A percentile compares a stretch with the other conserved stretches of the same genome.
Evolutionary conservation across 129 eudicot species (phyloP).

Genomic region (Smallanthus sonchifolius): DNA sequence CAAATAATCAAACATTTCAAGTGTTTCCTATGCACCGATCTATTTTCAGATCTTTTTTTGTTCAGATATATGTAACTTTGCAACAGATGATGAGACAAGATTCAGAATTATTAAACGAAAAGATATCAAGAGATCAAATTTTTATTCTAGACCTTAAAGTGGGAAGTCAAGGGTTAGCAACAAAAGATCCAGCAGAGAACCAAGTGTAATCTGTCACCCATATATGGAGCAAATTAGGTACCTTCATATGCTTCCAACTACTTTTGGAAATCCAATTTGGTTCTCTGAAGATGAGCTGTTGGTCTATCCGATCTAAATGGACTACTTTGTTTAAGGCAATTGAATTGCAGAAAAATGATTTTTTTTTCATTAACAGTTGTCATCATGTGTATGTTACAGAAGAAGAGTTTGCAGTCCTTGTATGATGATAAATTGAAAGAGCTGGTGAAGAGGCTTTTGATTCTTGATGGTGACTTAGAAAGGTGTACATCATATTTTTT

Average conservation of each 20-base stretch:
- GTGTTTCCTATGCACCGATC: neutral
- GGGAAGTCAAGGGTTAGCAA: no score
- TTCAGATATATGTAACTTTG: no score
- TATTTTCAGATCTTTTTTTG: constrained; percentile 6
- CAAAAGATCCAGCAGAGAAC: no score
- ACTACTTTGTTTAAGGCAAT: constrained; percentile 77
- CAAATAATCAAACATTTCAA: no score
- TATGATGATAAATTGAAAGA: constrained; percentile 69
- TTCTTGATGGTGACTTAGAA: constrained; percentile 65
- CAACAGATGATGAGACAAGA: no score
- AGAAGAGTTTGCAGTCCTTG: constrained; percentile 56
- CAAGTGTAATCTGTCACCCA: no score
- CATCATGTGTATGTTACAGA: constrained; percentile 41
- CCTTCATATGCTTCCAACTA: constrained; percentile 79
- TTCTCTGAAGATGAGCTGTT: constrained; percentile 66
- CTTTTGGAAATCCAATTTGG: constrained; percentile 89
- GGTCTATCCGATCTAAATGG: constrained; percentile 88
- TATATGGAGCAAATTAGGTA: constrained; percentile 38
- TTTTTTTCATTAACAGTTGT: neutral
- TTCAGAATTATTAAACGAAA: no score
- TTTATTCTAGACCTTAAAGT: no score
- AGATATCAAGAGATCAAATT: neutral
- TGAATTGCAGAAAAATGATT: constrained; percentile 45
- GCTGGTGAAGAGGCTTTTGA: constrained; percentile 62
- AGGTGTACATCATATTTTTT: constrained; percentile 41